phyloP scores from a whole-genome alignment of 176 grass and related monocot genomes.

The Paspalum vaginatum region DNA sequence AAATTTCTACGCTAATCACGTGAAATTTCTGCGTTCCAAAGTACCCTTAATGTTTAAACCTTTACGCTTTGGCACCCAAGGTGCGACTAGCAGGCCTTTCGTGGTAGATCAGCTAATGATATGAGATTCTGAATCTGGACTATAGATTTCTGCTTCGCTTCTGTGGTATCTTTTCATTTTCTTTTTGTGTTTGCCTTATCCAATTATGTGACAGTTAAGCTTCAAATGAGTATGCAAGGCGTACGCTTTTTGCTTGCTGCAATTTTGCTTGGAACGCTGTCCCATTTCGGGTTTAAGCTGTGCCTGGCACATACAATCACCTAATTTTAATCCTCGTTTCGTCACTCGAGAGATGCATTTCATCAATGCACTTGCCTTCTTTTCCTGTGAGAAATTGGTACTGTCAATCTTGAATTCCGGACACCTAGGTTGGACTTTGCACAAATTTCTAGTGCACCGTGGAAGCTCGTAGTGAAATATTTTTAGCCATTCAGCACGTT shows the following conservation, averaged over 20 bases:
- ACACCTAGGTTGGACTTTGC: not conserved
- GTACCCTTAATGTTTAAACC: no score
- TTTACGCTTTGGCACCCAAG: no score
- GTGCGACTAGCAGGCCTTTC: no score
- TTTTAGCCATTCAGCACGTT: no score
- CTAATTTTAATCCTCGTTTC: not conserved
- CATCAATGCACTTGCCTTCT: not conserved
- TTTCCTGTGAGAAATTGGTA: not conserved
- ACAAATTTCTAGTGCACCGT: not conserved
- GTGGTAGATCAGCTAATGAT: not conserved
- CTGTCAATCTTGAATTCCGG: not conserved
- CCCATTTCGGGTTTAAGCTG: not conserved
- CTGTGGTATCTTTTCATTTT: not conserved
- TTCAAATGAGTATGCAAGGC: no score
- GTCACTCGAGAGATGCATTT: not conserved
- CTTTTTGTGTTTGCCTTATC: not conserved
- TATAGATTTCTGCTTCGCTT: not conserved
- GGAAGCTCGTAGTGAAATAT: not conserved
- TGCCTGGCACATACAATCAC: not conserved
- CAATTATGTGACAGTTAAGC: not conserved
- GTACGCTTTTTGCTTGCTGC: not conserved
- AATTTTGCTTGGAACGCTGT: not conserved
- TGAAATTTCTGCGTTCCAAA: no score
- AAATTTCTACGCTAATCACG: no score
- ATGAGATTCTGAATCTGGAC: constrained; percentile 8